Evolutionary conservation across 2,329 filamentous ascomycete genomes (phyloP).

Genomic region (Pseudogymnoascus sp.): DNA sequence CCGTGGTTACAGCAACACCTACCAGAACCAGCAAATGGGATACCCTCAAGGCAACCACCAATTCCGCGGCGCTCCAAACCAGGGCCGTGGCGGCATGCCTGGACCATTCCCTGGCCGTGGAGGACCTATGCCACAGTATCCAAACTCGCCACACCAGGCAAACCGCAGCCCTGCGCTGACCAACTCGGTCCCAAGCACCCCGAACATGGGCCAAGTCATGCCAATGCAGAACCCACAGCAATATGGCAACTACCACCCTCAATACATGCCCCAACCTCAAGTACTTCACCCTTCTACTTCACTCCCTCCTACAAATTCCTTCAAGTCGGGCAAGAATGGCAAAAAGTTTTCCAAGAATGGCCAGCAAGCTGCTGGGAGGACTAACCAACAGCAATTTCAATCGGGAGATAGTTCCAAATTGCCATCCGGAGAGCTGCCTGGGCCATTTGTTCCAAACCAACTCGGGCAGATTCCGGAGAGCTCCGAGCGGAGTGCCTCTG

Average conservation of each 20-base stretch:
- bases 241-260: slow-evolving; percentile 39
- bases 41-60: slow-evolving; percentile 28
- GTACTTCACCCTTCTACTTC: slow-evolving; percentile 42
- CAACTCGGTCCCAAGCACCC: slow-evolving; percentile 57
- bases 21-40: slow-evolving; percentile 41
- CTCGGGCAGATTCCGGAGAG: slow-evolving; percentile 13
- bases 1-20: slow-evolving; percentile 40
- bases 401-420: background rate
- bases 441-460: background rate
- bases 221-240: slow-evolving; percentile 46
- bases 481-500: slow-evolving; percentile 15
- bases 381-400: background rate
- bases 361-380: slow-evolving; percentile 10
- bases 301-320: slow-evolving; percentile 16
- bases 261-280: slow-evolving; percentile 35
- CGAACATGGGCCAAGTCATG: slow-evolving; percentile 59
- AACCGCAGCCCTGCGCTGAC: slow-evolving; percentile 57
- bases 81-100: slow-evolving; percentile 43
- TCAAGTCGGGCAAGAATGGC: slow-evolving; percentile 11
- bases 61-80: slow-evolving; percentile 28
- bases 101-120: slow-evolving; percentile 39
- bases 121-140: slow-evolving; percentile 41
- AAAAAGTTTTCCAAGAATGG: slow-evolving; percentile 10
- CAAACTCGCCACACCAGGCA: slow-evolving; percentile 57
- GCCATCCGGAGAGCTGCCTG: background rate